phyloP scores from a whole-genome alignment of 1,284 basidiomycete species.

The Ceratobasidium theobromae region DNA sequence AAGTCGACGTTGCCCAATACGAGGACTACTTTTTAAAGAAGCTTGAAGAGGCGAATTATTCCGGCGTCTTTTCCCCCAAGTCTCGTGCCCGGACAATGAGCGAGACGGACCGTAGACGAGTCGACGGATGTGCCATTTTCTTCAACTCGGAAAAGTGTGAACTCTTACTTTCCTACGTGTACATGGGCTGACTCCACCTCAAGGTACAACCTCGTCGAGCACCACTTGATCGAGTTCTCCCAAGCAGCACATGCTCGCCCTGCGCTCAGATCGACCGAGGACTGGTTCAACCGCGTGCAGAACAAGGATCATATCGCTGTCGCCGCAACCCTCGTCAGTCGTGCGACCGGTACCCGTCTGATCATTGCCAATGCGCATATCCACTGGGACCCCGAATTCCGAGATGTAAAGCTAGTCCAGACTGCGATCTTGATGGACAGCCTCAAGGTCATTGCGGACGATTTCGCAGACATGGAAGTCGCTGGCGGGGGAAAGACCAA shows the following conservation, averaged over 20 bases:
- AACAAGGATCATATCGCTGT: conserved; percentile 95
- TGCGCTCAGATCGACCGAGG: conserved; percentile 98
- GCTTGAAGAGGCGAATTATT: conserved; percentile 79
- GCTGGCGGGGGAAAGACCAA: conserved; percentile 43
- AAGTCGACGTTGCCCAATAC: conserved; percentile 92
- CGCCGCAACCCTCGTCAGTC: conserved; percentile 85
- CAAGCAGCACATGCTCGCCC: conserved; percentile 89
- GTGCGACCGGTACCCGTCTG: conserved; percentile 80
- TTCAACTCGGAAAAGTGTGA: conserved; percentile 87
- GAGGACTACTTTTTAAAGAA: conserved; percentile 89
- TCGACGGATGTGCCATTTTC: conserved; percentile 98
- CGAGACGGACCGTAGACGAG: conserved; percentile 79
- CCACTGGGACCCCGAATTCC: conserved; percentile 89
- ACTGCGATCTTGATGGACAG: conserved; percentile 91
- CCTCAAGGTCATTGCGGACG: conserved; percentile 83
- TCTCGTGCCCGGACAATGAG: conserved; percentile 93
- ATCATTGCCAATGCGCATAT: conserved; percentile 92
- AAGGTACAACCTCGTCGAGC: conserved; percentile 92
- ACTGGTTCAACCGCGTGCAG: conserved; percentile 99
- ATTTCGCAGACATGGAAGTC: conserved; percentile 61
- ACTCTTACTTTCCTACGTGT: background rate
- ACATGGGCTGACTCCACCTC: background rate
- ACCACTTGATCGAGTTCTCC: conserved; percentile 93
- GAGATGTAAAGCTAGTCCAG: conserved; percentile 98
- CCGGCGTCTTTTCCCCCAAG: conserved; percentile 93